Evolutionary conservation across 805 yeast genomes (phyloP).

Genomic region (Nakazawaea anatomiae): DNA sequence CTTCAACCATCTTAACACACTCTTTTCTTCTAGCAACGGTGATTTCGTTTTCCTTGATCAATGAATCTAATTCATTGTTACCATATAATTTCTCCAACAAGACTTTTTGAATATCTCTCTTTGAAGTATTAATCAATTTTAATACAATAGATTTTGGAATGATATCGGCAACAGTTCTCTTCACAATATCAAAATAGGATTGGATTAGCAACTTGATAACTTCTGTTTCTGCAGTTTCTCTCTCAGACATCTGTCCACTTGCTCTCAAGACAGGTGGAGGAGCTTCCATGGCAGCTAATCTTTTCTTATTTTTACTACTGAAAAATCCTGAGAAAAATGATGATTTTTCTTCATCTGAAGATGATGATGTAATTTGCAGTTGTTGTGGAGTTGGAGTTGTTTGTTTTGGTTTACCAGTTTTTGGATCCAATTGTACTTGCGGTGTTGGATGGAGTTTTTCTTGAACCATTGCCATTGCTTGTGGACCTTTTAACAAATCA

Average conservation of each 20-base stretch:
- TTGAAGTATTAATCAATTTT: slow-evolving; percentile 78
- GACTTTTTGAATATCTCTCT: slow-evolving; percentile 85
- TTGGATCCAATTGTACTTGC: slow-evolving; percentile 78
- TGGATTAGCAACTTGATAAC: slow-evolving; percentile 88
- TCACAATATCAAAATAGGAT: slow-evolving; percentile 88
- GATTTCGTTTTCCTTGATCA: slow-evolving; percentile 87
- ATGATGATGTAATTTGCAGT: slow-evolving; percentile 23
- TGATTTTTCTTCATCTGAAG: slow-evolving; percentile 40
- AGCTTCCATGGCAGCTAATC: slow-evolving; percentile 92
- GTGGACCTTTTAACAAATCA: slow-evolving; percentile 89
- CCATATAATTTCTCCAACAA: slow-evolving; percentile 82
- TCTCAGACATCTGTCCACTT: slow-evolving; percentile 85
- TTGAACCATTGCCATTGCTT: slow-evolving; percentile 88
- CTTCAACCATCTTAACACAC: slow-evolving; percentile 92
- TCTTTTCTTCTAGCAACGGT: slow-evolving; percentile 94
- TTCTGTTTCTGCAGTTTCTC: slow-evolving; percentile 95
- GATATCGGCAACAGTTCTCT: slow-evolving; percentile 87
- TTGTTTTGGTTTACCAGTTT: slow-evolving; percentile 73
- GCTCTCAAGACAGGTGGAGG: slow-evolving; percentile 96
- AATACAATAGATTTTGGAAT: slow-evolving; percentile 95
- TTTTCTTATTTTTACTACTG: slow-evolving; percentile 85
- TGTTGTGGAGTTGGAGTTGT: slow-evolving; percentile 21
- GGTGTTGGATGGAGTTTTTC: slow-evolving; percentile 77
- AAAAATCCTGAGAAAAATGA: slow-evolving; percentile 97
- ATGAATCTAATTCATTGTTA: slow-evolving; percentile 61